phyloP scores from a whole-genome alignment of 768 basidiomycete genomes.

The Leccinum truebloodii region DNA sequence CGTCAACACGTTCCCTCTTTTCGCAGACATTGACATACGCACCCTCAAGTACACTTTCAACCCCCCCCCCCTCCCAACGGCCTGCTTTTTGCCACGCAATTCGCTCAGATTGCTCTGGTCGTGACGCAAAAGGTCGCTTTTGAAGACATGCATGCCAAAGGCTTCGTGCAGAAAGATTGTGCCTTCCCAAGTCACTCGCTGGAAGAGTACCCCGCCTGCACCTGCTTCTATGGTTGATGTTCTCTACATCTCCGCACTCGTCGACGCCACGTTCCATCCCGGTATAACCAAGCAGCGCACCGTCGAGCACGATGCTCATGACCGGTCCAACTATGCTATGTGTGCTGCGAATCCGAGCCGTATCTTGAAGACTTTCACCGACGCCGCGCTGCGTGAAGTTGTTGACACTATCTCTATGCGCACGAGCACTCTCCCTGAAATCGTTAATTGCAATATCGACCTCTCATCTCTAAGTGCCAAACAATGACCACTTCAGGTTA shows the following conservation, averaged over 20 bases:
- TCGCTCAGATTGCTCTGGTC: slow-evolving; percentile 97
- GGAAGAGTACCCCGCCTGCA: slow-evolving; percentile 89
- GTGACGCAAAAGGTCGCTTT: slow-evolving; percentile 98
- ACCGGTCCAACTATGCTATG: slow-evolving; percentile 98
- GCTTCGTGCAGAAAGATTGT: slow-evolving; percentile 88
- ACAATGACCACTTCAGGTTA: no score
- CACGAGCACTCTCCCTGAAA: slow-evolving; percentile 86
- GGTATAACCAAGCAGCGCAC: slow-evolving; percentile 99
- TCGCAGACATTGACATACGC: slow-evolving; percentile 92
- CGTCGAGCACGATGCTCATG: slow-evolving; percentile 91
- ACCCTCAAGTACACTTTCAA: slow-evolving; percentile 98
- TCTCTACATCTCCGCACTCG: slow-evolving; percentile 91
- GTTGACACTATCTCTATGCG: slow-evolving; percentile 84
- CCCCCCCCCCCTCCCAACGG: slow-evolving; percentile 70
- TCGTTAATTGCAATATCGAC: slow-evolving; percentile 92
- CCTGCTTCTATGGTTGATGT: slow-evolving; percentile 97
- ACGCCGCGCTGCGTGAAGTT: slow-evolving; percentile 92
- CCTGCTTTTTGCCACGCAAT: slow-evolving; percentile 96
- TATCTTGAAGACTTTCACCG: slow-evolving; percentile 75
- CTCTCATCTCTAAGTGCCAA: no score
- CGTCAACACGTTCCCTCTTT: slow-evolving; percentile 94
- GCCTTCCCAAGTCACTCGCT: slow-evolving; percentile 98
- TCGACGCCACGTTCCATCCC: slow-evolving; percentile 99
- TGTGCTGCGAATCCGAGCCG: slow-evolving; percentile 98
- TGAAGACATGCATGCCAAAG: slow-evolving; percentile 96